phyloP scores from a whole-genome alignment of 495 filamentous ascomycete genomes.

The Talaromyces liani region DNA sequence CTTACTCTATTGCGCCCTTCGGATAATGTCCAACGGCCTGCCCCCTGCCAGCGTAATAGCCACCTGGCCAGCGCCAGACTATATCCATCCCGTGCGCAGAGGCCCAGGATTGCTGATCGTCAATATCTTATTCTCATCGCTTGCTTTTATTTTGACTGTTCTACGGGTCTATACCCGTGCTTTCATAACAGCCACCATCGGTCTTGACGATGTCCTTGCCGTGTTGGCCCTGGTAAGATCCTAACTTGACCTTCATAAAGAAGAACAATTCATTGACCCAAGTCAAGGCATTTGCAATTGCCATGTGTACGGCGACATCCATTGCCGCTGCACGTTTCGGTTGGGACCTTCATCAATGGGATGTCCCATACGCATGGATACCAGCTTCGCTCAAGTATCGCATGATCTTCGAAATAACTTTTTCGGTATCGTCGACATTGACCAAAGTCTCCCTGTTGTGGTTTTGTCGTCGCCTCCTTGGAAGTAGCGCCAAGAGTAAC shows the following conservation, averaged over 20 bases:
- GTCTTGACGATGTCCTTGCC: slow-evolving; percentile 44
- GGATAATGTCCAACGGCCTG: neutral
- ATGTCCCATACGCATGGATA: slow-evolving; percentile 31
- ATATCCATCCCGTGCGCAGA: slow-evolving; percentile 42
- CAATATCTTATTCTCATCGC: slow-evolving; percentile 26
- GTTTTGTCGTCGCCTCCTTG: slow-evolving; percentile 48
- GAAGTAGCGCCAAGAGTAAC: slow-evolving; percentile 27
- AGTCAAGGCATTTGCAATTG: slow-evolving; percentile 14
- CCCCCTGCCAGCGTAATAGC: slow-evolving; percentile 36
- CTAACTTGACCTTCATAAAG: neutral
- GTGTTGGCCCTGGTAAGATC: slow-evolving; percentile 16
- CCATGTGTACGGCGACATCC: slow-evolving; percentile 35
- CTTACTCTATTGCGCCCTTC: neutral
- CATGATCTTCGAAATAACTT: slow-evolving; percentile 44
- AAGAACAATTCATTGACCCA: neutral
- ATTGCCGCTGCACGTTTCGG: slow-evolving; percentile 37
- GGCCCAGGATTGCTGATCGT: slow-evolving; percentile 37
- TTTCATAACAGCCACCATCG: slow-evolving; percentile 29
- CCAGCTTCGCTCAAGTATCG: slow-evolving; percentile 35
- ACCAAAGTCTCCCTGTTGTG: slow-evolving; percentile 52
- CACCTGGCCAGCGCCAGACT: slow-evolving; percentile 51
- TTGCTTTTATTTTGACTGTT: slow-evolving; percentile 31
- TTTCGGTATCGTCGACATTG: slow-evolving; percentile 43
- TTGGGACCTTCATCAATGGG: slow-evolving; percentile 52
- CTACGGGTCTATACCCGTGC: slow-evolving; percentile 45